phyloP scores from a whole-genome alignment of 2,329 filamentous ascomycete species.

The Neocucurbitaria cava region DNA sequence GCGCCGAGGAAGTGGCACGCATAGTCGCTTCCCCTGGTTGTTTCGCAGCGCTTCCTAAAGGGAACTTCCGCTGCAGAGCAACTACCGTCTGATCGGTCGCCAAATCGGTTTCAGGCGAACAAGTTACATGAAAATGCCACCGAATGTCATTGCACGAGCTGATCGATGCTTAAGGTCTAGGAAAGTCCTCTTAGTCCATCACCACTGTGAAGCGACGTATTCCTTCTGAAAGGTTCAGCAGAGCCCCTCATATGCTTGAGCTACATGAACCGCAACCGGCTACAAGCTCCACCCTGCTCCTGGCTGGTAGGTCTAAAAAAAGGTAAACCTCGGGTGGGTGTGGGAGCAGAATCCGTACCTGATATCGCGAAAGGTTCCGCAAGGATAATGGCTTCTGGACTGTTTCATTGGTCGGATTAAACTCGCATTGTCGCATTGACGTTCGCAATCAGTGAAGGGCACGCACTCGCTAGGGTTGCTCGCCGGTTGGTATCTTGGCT shows the following conservation, averaged over 20 bases:
- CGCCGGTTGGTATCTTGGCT: conserved; percentile 20
- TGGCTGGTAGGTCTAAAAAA: background rate
- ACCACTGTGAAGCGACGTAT: background rate
- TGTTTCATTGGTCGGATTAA: background rate
- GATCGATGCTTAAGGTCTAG: background rate
- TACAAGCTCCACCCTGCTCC: background rate
- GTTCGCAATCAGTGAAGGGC: conserved; percentile 3
- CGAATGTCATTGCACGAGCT: background rate
- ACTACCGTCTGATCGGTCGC: background rate
- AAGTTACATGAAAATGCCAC: background rate
- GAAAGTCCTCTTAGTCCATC: background rate
- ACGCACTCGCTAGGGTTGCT: background rate
- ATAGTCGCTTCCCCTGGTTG: conserved; percentile 2
- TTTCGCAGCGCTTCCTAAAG: background rate
- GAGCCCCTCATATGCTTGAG: background rate
- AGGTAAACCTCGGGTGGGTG: background rate
- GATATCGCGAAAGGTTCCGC: background rate
- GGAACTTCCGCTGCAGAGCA: background rate
- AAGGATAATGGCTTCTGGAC: background rate
- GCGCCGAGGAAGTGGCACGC: background rate
- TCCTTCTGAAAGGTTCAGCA: background rate
- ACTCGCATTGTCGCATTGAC: conserved; percentile 10
- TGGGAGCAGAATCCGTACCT: background rate
- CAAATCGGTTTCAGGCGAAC: background rate
- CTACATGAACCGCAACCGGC: background rate